These are phyloP conservation scores for Hortaea sp. DNA, from an alignment of 2,329 filamentous ascomycete species.

Conservation along the genomic window DNA sequence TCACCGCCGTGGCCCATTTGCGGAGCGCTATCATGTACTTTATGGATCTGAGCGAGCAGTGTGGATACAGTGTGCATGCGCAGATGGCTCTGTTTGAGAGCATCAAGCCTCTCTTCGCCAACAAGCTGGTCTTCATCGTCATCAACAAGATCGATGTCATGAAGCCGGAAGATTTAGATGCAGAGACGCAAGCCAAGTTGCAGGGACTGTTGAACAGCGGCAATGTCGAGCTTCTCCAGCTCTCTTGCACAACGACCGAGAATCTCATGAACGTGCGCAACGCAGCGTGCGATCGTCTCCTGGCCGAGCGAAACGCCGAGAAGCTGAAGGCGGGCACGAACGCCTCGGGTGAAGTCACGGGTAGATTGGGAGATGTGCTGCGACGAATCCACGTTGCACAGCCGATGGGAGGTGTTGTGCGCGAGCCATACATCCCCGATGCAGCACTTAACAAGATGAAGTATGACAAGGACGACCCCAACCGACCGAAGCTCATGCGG, in stretches of 20 bases:
- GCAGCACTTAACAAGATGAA: constrained; percentile 71
- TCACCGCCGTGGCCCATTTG: constrained; percentile 94
- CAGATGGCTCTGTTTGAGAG: constrained; percentile 94
- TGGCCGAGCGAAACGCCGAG: constrained; percentile 86
- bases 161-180: constrained; percentile 75
- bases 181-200: constrained; percentile 66
- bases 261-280: constrained; percentile 94
- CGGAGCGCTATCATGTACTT: constrained; percentile 94
- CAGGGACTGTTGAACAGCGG: constrained; percentile 72
- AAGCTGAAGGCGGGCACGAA: constrained; percentile 88
- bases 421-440: constrained; percentile 82
- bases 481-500: constrained; percentile 67
- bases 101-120: constrained; percentile 92
- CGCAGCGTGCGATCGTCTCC: constrained; percentile 80
- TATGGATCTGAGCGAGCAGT: constrained; percentile 95
- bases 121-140: constrained; percentile 93
- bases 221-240: constrained; percentile 84
- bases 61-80: constrained; percentile 82
- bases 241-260: constrained; percentile 91
- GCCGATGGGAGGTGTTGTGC: constrained; percentile 68
- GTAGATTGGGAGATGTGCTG: constrained; percentile 81
- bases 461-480: constrained; percentile 83
- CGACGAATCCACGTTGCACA: constrained; percentile 94
- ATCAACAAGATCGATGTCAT: constrained; percentile 97
- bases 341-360: constrained; percentile 62